Conservation (phyloP, 179 eudicot genomes). For the Drosera spatulata region DNA sequence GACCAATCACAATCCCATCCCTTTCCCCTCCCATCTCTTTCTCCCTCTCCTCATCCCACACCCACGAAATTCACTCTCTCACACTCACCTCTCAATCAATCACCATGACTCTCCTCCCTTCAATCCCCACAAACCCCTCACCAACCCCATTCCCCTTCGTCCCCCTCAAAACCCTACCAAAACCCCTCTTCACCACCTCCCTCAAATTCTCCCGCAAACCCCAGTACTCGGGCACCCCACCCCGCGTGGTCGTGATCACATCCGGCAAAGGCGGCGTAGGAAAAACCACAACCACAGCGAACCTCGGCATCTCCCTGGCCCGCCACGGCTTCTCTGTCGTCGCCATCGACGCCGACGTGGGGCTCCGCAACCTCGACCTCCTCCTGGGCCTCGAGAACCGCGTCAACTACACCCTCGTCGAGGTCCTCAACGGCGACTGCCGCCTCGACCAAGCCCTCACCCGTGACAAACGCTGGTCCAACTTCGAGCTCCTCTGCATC, state of each 20-base stretch:
- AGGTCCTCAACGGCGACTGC: constrained; percentile 5
- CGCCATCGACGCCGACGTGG: constrained; percentile 93
- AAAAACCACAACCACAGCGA: constrained; percentile 95
- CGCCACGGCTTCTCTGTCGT: constrained; percentile 88
- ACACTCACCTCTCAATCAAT: too few species aligned
- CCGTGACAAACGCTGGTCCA: background rate
- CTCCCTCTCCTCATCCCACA: too few species aligned
- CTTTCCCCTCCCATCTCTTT: too few species aligned
- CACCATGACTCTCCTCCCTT: too few species aligned
- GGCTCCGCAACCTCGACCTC: constrained; percentile 43
- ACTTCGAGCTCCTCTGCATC: constrained; percentile 4
- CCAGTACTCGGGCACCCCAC: constrained; percentile 74
- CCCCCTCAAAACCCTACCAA: too few species aligned
- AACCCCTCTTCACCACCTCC: background rate
- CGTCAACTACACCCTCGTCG: constrained; percentile 4
- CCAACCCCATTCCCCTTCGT: too few species aligned
- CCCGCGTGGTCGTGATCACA: constrained; percentile 85
- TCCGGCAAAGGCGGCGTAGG: constrained; percentile 99
- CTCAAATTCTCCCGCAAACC: constrained; percentile 45
- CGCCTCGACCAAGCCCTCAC: constrained; percentile 4
- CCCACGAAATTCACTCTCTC: too few species aligned
- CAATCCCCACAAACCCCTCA: too few species aligned
- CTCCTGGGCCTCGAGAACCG: constrained; percentile 15
- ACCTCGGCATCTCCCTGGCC: constrained; percentile 85
- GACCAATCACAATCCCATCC: too few species aligned